Conservation (phyloP, 305 asterid species). For the Fraxinus paxiana region DNA sequence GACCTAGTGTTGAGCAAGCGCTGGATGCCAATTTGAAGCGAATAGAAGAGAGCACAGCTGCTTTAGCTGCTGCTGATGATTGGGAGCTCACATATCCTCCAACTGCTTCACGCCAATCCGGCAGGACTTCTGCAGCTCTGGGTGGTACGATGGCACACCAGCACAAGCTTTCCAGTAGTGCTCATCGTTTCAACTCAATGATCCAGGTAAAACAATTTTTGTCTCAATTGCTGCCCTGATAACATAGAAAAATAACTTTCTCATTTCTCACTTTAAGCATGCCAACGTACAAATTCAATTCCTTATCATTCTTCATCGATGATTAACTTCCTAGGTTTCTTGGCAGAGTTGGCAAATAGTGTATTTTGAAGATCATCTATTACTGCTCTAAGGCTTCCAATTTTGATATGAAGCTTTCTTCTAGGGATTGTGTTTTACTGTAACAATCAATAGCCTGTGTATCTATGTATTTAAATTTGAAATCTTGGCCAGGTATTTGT, state of each 20-base stretch:
- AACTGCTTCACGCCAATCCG: slow-evolving; percentile 54
- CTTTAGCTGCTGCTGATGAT: slow-evolving; percentile 95
- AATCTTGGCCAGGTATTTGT: background rate
- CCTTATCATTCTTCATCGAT: background rate
- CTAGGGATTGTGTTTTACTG: background rate
- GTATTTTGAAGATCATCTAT: background rate
- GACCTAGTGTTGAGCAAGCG: slow-evolving; percentile 98
- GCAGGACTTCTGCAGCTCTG: slow-evolving; percentile 50
- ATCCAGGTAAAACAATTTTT: slow-evolving; percentile 64
- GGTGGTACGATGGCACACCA: slow-evolving; percentile 50
- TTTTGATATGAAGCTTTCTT: background rate
- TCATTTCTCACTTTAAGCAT: slow-evolving; percentile 3
- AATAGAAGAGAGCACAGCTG: slow-evolving; percentile 95
- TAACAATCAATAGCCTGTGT: background rate
- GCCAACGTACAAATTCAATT: background rate
- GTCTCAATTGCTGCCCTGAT: slow-evolving; percentile 12
- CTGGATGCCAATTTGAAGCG: slow-evolving; percentile 93
- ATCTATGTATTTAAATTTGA: background rate
- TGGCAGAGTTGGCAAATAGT: background rate
- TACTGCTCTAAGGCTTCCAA: background rate
- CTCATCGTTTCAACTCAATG: slow-evolving; percentile 89
- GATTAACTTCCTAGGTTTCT: background rate
- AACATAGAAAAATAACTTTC: slow-evolving; percentile 8
- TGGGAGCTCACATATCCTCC: slow-evolving; percentile 93
- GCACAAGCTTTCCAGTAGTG: slow-evolving; percentile 90